Evolutionary conservation across 2,329 filamentous ascomycete species (phyloP).

Genomic region (Orbilia oligospora): DNA sequence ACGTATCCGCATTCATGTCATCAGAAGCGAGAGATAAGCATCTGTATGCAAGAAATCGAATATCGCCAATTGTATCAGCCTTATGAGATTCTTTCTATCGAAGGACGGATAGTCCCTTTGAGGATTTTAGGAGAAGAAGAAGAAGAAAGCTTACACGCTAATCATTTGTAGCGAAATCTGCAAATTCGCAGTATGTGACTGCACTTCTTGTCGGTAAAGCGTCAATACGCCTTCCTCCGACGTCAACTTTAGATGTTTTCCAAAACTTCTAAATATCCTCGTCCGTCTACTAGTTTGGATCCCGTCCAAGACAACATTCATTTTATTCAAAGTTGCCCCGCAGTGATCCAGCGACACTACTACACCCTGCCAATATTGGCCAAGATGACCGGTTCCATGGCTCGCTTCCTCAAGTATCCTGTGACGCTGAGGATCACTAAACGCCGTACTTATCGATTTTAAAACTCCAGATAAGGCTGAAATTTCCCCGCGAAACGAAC

Average conservation of each 20-base stretch:
- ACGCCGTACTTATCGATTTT: slow-evolving; percentile 43
- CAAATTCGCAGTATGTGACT: slow-evolving; percentile 56
- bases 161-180: slow-evolving; percentile 60
- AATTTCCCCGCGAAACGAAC: slow-evolving; percentile 55
- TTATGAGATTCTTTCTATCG: slow-evolving; percentile 18
- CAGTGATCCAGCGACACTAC: slow-evolving; percentile 49
- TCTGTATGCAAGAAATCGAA: slow-evolving; percentile 29
- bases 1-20: slow-evolving; percentile 52
- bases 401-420: slow-evolving; percentile 49
- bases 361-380: slow-evolving; percentile 57
- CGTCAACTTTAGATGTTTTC: slow-evolving; percentile 54
- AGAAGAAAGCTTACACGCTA: slow-evolving; percentile 43
- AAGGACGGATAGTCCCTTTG: background rate
- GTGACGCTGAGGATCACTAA: slow-evolving; percentile 45
- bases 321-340: slow-evolving; percentile 49
- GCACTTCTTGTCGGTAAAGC: slow-evolving; percentile 59
- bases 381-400: slow-evolving; percentile 55
- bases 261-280: slow-evolving; percentile 55
- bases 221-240: slow-evolving; percentile 56
- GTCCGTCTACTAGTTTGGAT: slow-evolving; percentile 52
- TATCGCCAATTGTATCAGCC: slow-evolving; percentile 27
- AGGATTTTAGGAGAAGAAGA: background rate
- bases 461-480: slow-evolving; percentile 45
- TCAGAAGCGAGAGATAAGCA: slow-evolving; percentile 58
- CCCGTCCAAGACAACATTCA: slow-evolving; percentile 41